Evolutionary conservation across 2,329 filamentous ascomycete genomes (phyloP).

Genomic region (Colletotrichum kahawae): DNA sequence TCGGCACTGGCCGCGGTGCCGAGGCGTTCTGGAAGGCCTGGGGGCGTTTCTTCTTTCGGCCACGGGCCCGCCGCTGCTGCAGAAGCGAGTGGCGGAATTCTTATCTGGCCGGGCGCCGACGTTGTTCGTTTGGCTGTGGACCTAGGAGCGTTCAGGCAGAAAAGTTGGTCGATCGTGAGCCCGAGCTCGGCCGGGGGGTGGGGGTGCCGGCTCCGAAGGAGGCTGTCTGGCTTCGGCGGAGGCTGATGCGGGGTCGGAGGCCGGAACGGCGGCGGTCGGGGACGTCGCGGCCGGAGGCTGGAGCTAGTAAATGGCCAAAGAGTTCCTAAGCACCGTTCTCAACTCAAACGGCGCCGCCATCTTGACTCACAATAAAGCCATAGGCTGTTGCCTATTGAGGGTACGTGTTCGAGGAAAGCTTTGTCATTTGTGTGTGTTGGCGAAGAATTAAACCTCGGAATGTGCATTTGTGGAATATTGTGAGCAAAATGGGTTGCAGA

Average conservation of each 20-base stretch:
- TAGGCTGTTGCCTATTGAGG: not conserved
- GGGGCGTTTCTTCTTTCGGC: not conserved
- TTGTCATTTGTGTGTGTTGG: not conserved
- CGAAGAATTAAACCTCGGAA: not conserved
- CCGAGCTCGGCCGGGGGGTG: not conserved
- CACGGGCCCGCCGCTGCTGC: not conserved
- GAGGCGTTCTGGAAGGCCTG: not conserved
- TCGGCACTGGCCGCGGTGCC: not conserved
- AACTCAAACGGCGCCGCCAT: not conserved
- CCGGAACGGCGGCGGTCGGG: not conserved
- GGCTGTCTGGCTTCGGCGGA: not conserved
- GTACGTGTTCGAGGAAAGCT: not conserved
- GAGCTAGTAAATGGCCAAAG: not conserved
- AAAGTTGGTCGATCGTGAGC: not conserved
- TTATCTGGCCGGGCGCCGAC: not conserved
- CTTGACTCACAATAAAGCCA: not conserved
- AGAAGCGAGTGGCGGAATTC: not conserved
- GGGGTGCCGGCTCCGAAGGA: not conserved
- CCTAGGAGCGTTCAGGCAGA: not conserved
- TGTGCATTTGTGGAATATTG: not conserved
- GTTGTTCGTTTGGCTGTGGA: not conserved
- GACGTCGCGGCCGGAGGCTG: not conserved
- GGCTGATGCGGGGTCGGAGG: not conserved
- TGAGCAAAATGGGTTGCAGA: not conserved
- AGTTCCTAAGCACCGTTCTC: not conserved